These are phyloP conservation scores for Radiomyces spectabilis DNA, from an alignment of 192 early-diverging fungal genomes.

Conservation along the genomic window DNA sequence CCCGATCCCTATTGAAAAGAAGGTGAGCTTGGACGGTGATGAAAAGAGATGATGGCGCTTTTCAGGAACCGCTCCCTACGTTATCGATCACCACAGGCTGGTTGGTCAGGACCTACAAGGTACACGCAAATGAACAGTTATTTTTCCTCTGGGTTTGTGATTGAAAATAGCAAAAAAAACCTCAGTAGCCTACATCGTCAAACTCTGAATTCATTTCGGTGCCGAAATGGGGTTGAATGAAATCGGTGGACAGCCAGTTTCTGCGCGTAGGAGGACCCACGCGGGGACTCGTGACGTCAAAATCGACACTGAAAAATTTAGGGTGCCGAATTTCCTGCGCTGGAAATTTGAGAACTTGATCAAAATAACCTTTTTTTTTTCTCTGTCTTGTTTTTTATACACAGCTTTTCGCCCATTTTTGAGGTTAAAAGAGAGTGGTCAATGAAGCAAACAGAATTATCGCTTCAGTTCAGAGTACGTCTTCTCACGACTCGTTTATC, in stretches of 20 bases:
- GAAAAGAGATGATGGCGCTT: background rate
- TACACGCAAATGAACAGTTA: background rate
- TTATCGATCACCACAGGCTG: slow-evolving; percentile 99
- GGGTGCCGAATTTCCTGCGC: no score
- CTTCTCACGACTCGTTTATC: background rate
- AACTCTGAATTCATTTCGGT: slow-evolving; percentile 7
- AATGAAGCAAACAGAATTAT: background rate
- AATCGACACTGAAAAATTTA: no score
- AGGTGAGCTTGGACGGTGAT: background rate
- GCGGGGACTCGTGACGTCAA: no score
- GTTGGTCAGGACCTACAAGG: slow-evolving; percentile 74
- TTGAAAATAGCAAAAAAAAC: background rate
- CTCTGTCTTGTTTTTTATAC: background rate
- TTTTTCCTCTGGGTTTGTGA: no score
- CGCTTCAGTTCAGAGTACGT: background rate
- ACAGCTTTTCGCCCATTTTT: background rate
- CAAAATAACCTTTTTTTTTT: no score
- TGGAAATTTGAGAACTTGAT: no score
- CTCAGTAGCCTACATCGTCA: background rate
- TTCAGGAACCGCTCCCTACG: slow-evolving; percentile 46
- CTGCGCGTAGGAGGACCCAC: no score
- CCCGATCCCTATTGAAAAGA: slow-evolving; percentile 79
- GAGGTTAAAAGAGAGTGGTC: no score
- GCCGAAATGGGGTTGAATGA: no score
- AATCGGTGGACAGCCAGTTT: no score